A percentile compares a stretch with the other conserved stretches of the same genome.
Evolutionary conservation across 2,329 filamentous ascomycete genomes (phyloP).

Genomic region (Hypoxylon sp.): DNA sequence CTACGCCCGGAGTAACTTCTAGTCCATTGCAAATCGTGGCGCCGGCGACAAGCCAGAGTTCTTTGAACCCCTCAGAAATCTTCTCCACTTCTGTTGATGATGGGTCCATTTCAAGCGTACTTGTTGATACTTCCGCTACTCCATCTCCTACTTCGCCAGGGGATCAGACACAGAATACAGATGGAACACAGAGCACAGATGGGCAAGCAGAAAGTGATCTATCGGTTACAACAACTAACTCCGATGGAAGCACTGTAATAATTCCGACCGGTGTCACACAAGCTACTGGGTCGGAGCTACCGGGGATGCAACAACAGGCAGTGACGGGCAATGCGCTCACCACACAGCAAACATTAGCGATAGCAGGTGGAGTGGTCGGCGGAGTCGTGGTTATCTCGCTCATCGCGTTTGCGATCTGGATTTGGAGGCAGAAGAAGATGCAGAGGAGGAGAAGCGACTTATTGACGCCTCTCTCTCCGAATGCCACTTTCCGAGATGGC

Average conservation of each 20-base stretch:
- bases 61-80: constrained; percentile 21
- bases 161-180: constrained; percentile 18
- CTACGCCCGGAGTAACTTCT: not conserved
- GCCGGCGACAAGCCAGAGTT: constrained; percentile 45
- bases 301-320: constrained; percentile 33
- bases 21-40: not conserved
- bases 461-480: constrained; percentile 57
- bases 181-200: constrained; percentile 20
- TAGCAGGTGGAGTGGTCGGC: constrained; percentile 62
- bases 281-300: constrained; percentile 26
- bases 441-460: constrained; percentile 58
- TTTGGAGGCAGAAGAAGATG: constrained; percentile 55
- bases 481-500: constrained; percentile 37
- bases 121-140: constrained; percentile 4
- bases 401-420: constrained; percentile 60
- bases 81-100: constrained; percentile 6
- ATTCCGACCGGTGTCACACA: constrained; percentile 7
- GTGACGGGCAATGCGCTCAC: constrained; percentile 41
- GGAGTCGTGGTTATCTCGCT: constrained; percentile 57
- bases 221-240: constrained; percentile 2
- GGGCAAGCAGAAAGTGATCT: constrained; percentile 19
- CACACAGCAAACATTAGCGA: constrained; percentile 51
- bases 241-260: constrained; percentile 7
- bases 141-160: constrained; percentile 20
- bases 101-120: not conserved